Base-by-base conservation (phyloP, 1,139 yeast genomes). In the Debaryomycetaceae sp. region DNA sequence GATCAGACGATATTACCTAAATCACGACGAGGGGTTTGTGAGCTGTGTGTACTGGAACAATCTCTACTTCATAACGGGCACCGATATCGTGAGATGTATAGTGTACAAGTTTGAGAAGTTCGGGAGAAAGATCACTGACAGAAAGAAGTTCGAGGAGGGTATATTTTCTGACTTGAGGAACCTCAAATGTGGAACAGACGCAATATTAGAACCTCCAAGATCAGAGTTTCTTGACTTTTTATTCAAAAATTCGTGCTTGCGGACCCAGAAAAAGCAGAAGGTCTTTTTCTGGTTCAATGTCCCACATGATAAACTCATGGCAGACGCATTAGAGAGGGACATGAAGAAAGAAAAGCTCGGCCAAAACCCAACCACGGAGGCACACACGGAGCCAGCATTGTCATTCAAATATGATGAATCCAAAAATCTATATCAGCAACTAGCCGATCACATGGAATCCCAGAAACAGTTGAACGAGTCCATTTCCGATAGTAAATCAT, bases 231-330 rank as follows among this genome's bases (percentile, higher is more conserved):
- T 93, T 48, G 89, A 87, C 52, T 90, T 91, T 56, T 70, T 93
- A 39, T 89, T 86, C 65, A 87, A 85, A 57, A 89, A 93, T 60
- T 82, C 85, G 51, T 91, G 99, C 62, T 75, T 93, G 23, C 77
- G 97, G 55, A 93, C 99, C 1, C 98, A 93, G 59, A 93, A 93
- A 74, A 93, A 93, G 61, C 99, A 93, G 62, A 93, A 93, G 62
- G 98, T 93, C 36, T 93, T 93, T 62, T 90, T 85, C 63, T 93
- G 99, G 99, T 91, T 87, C 63, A 86, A 91, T 59, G 98, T 93
- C 6, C 93, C 95, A 38, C 98, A 93, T 66, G 97, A 93, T 61
- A 84, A 87, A 58, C 69, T 93, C 42, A 91, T 93, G 78, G 83
- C 93, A 4, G 99, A 93, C 65, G 98, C 98, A 0, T 69, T 93